Evolutionary conservation across 495 filamentous ascomycete species (phyloP), one percentile per base, ranked within the genome.

Genomic region (Annulohypoxylon nitens): DNA sequence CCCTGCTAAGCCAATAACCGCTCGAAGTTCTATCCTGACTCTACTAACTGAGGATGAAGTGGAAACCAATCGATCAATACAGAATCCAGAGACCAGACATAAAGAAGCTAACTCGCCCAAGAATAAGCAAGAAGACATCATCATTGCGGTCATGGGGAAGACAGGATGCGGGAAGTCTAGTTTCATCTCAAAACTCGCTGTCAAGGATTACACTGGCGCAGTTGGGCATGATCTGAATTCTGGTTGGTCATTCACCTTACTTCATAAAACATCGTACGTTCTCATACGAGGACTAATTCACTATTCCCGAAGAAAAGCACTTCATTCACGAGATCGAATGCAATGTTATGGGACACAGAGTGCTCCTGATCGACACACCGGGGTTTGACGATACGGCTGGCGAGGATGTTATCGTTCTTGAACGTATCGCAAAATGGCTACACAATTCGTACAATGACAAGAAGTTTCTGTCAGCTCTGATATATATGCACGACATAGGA

Each of bases 401-500:
- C 50, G 50, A 54, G 14, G 50, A 26, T 25, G 50, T 26, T 2
- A 47, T 20, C 8, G 50, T 54, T 26, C 50, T 54, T 20, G 50
- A 54, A 20, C 23, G 50, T 26, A 54, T 54, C 2, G 10, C 20
- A 20, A 54, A 26, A 25, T 54, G 50, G 50, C 30, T 54, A 14
- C 50, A 54, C 12, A 5, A 2, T 26, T 33, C 50, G 12, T 54
- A 54, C n/a, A 20, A 20, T 26, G 9, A 33, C 50, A 54, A 54
- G 11, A 54, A 30, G 50, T 54, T 33, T 20, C 50, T 54, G 12
- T 23, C 50, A 8, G 50, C 16, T 8, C 10, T 54, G 12, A 54
- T 54, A 11, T 54, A 54, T 54, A 54, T 54, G 50, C 50, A 54
- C 20, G 50, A 54, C 9, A 54, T 54, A 54, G 20, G 18, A 26